These are phyloP conservation scores for Saitozyma sp. DNA, from an alignment of 768 basidiomycete genomes.

Conservation along the genomic window DNA sequence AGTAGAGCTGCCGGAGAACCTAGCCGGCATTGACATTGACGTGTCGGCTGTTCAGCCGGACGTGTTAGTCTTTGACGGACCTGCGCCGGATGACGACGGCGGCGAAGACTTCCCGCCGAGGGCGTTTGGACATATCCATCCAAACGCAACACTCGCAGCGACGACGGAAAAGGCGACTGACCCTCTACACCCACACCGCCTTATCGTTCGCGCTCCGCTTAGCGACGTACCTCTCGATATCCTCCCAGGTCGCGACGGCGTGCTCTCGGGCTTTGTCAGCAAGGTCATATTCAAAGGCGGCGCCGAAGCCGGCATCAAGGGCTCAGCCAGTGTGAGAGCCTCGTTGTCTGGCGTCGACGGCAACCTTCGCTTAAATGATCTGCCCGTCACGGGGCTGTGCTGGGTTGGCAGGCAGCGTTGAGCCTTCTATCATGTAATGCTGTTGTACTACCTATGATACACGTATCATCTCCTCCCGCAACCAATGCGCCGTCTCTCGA, in stretches of 20 bases:
- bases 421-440: not conserved
- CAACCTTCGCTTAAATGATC: slow-evolving; percentile 27
- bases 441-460: slow-evolving; percentile 4
- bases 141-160: slow-evolving; percentile 60
- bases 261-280: slow-evolving; percentile 46
- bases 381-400: slow-evolving; percentile 41
- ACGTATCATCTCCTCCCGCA: slow-evolving; percentile 62
- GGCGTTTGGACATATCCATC: slow-evolving; percentile 57
- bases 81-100: slow-evolving; percentile 59
- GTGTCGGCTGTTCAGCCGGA: slow-evolving; percentile 57
- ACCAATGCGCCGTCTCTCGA: slow-evolving; percentile 67
- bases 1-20: slow-evolving; percentile 64
- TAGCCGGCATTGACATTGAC: slow-evolving; percentile 63
- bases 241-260: slow-evolving; percentile 59
- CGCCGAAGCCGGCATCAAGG: slow-evolving; percentile 50
- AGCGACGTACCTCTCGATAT: slow-evolving; percentile 51
- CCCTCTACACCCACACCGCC: slow-evolving; percentile 19
- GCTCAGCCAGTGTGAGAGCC: slow-evolving; percentile 41
- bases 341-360: slow-evolving; percentile 33
- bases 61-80: slow-evolving; percentile 48
- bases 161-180: slow-evolving; percentile 35
- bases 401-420: slow-evolving; percentile 39
- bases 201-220: slow-evolving; percentile 45
- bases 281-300: slow-evolving; percentile 53
- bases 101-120: slow-evolving; percentile 45